Conservation (phyloP, 257 asterid species). For the Dorcoceras hygrometricum region DNA sequence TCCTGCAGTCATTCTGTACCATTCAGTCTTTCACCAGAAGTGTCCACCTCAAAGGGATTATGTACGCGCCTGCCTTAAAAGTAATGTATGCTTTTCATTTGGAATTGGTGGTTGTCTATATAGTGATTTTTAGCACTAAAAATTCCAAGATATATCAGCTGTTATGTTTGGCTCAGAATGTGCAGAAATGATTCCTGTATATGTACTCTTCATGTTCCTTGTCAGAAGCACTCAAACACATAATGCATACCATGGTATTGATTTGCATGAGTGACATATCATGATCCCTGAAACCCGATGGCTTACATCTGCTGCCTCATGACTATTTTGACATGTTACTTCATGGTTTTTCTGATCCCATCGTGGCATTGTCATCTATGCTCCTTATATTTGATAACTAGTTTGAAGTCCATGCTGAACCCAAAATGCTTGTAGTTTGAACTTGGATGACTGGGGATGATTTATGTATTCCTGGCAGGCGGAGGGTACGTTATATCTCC, state of each 20-base stretch:
- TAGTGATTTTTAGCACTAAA: slow-evolving; percentile 10
- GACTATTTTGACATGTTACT: slow-evolving; percentile 5
- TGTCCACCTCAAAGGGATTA: slow-evolving; percentile 79
- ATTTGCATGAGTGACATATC: slow-evolving; percentile 1
- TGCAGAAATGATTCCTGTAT: not conserved
- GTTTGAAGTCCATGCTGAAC: slow-evolving; percentile 10
- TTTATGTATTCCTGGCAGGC: slow-evolving; percentile 46
- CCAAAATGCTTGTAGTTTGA: slow-evolving; percentile 14
- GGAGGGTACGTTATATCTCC: slow-evolving; percentile 97
- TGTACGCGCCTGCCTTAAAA: slow-evolving; percentile 98
- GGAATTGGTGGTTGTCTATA: slow-evolving; percentile 20
- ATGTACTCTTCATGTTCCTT: slow-evolving; percentile 3
- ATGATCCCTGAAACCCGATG: not conserved
- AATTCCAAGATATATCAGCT: slow-evolving; percentile 9
- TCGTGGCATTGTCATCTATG: slow-evolving; percentile 11
- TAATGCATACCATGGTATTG: slow-evolving; percentile 5
- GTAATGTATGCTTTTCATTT: slow-evolving; percentile 77
- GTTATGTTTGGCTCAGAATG: slow-evolving; percentile 13
- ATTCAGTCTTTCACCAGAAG: slow-evolving; percentile 84
- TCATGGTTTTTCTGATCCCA: slow-evolving; percentile 9
- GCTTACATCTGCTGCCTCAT: slow-evolving; percentile 9
- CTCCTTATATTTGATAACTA: slow-evolving; percentile 23
- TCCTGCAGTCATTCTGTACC: slow-evolving; percentile 79
- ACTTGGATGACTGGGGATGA: slow-evolving; percentile 28
- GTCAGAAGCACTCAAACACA: slow-evolving; percentile 2